Percentiles rank a stretch among this genome's conserved stretches.
These are phyloP conservation scores for Scheffersomyces segobiensis DNA, from an alignment of 1,139 yeast species.

Conservation along the genomic window DNA sequence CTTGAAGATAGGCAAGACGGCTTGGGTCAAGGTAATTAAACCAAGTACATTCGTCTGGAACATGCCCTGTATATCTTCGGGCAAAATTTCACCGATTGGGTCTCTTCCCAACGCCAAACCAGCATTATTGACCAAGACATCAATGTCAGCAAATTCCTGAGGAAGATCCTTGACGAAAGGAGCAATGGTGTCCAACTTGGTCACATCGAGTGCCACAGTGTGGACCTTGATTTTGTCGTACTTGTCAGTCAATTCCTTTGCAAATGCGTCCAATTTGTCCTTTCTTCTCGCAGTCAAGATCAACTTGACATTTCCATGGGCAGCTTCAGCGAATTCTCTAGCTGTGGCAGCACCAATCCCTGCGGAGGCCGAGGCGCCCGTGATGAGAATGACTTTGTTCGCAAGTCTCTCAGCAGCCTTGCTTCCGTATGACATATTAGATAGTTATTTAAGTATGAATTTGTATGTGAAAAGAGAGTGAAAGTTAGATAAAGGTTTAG, in stretches of 20 bases:
- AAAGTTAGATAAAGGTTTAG: background rate
- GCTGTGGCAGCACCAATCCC: conserved; percentile 57
- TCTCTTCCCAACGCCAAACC: conserved; percentile 47
- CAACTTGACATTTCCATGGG: conserved; percentile 39
- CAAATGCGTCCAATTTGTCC: conserved; percentile 34
- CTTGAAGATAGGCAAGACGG: conserved; percentile 43
- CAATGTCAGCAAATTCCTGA: conserved; percentile 37
- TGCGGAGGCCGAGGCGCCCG: conserved; percentile 79
- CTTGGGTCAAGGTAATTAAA: conserved; percentile 40
- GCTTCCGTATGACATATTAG: conserved; percentile 49
- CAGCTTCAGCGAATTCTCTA: conserved; percentile 38
- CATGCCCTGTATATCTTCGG: conserved; percentile 38
- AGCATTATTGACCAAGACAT: conserved; percentile 43
- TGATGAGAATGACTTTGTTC: conserved; percentile 60
- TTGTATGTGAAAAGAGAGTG: background rate
- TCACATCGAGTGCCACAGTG: conserved; percentile 33
- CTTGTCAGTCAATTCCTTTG: conserved; percentile 23
- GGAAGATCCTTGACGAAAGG: conserved; percentile 35
- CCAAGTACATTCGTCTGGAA: conserved; percentile 46
- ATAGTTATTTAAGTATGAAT: background rate
- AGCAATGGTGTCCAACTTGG: conserved; percentile 33
- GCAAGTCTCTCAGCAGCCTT: conserved; percentile 61
- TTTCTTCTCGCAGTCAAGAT: conserved; percentile 45
- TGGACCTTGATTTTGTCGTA: conserved; percentile 30
- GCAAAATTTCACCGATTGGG: conserved; percentile 32